These are phyloP conservation scores for Aspergillus hiratsukae DNA, from an alignment of 2,329 filamentous ascomycete genomes.

Conservation along the genomic window DNA sequence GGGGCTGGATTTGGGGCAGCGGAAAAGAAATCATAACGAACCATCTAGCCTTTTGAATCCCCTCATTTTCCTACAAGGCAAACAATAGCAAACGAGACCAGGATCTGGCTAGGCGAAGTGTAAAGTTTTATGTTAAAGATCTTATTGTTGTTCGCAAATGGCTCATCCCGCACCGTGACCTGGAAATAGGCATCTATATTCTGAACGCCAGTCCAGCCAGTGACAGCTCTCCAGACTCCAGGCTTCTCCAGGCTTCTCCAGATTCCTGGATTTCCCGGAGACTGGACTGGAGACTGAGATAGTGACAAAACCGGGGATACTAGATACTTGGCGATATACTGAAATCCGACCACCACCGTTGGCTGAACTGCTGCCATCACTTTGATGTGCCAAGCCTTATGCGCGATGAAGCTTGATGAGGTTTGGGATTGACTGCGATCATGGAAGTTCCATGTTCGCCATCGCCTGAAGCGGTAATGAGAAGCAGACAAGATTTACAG, in stretches of 20 bases:
- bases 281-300: neutral
- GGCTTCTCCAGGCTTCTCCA: neutral
- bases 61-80: neutral
- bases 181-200: neutral
- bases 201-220: neutral
- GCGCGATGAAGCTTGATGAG: slow-evolving; percentile 6
- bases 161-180: too few species aligned
- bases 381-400: slow-evolving; percentile 7
- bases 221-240: neutral
- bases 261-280: neutral
- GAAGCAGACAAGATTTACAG: neutral
- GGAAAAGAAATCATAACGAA: neutral
- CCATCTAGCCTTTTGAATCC: neutral
- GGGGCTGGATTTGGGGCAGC: neutral
- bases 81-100: neutral
- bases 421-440: neutral
- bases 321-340: neutral
- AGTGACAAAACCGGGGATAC: neutral
- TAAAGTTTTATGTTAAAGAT: neutral
- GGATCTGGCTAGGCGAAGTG: neutral
- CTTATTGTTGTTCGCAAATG: too few species aligned
- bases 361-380: neutral
- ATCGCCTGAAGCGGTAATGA: neutral
- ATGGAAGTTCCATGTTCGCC: slow-evolving; percentile 3
- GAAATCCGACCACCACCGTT: neutral